Percentiles rank a stretch among this genome's conserved stretches.
phyloP scores from a whole-genome alignment of 306 rosid species.

The Medicago lupulina region DNA sequence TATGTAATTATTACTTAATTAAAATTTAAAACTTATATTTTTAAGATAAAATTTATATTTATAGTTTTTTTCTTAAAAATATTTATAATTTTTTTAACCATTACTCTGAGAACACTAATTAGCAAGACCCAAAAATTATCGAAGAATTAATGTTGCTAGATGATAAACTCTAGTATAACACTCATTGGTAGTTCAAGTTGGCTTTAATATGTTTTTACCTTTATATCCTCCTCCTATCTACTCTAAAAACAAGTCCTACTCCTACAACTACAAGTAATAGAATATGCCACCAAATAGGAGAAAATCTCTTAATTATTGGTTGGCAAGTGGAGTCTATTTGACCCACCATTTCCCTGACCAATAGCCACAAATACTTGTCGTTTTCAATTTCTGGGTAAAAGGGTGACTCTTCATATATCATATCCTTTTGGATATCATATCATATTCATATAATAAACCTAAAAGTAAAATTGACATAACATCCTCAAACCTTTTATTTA shows the following conservation, averaged over 20 bases:
- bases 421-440: conserved; percentile 31
- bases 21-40: too few relatives aligned
- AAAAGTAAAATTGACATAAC: conserved; percentile 44
- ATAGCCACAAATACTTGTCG: conserved; percentile 44
- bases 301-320: conserved; percentile 36
- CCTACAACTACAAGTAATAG: not conserved
- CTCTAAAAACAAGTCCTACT: not conserved
- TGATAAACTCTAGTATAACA: not conserved
- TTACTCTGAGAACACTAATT: too few relatives aligned
- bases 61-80: too few relatives aligned
- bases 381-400: conserved; percentile 46
- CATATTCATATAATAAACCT: conserved; percentile 38
- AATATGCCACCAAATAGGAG: conserved; percentile 17
- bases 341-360: conserved; percentile 23
- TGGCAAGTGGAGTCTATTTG: conserved; percentile 45
- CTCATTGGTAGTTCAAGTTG: not conserved
- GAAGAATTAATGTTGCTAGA: not conserved
- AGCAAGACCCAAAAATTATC: not conserved
- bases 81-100: too few relatives aligned
- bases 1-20: too few relatives aligned
- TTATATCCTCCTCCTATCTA: not conserved
- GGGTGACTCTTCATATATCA: conserved; percentile 46
- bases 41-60: too few relatives aligned
- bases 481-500: conserved; percentile 38
- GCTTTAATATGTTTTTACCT: not conserved